Conservation (phyloP, 2,329 filamentous ascomycete genomes). For the Penicillium sp. region DNA sequence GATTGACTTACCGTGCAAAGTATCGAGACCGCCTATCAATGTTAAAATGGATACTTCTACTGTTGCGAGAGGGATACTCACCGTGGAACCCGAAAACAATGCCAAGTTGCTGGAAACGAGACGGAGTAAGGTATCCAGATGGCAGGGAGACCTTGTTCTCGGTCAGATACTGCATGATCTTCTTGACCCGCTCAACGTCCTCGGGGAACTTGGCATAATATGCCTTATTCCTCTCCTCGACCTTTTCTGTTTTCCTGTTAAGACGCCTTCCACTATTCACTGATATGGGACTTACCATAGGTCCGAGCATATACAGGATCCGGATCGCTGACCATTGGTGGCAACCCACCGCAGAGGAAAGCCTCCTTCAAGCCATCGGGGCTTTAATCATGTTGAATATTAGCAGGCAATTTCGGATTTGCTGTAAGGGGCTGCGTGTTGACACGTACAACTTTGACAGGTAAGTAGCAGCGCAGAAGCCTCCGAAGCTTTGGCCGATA, state of each 20-base stretch:
- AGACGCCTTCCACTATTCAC: background rate
- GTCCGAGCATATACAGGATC: constrained; percentile 74
- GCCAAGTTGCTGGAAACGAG: constrained; percentile 74
- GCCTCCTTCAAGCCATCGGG: constrained; percentile 76
- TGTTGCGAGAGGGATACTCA: constrained; percentile 21
- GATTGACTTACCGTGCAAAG: constrained; percentile 57
- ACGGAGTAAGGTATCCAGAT: constrained; percentile 67
- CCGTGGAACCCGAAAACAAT: constrained; percentile 74
- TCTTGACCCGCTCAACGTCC: constrained; percentile 67
- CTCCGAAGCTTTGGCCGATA: constrained; percentile 89
- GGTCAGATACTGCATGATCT: constrained; percentile 64
- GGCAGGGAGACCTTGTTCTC: constrained; percentile 65
- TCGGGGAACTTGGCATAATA: constrained; percentile 87
- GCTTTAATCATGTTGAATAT: constrained; percentile 27
- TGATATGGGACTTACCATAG: constrained; percentile 48
- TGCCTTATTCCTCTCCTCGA: constrained; percentile 67
- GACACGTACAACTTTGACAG: constrained; percentile 66
- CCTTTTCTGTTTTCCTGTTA: constrained; percentile 49
- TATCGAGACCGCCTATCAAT: constrained; percentile 62
- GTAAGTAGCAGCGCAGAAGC: constrained; percentile 81
- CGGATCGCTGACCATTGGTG: constrained; percentile 68
- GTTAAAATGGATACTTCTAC: constrained; percentile 11
- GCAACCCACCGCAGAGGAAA: constrained; percentile 81
- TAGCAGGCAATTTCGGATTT: background rate
- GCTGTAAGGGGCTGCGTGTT: background rate